Percentiles rank a stretch among this genome's conserved stretches.
Evolutionary conservation across 73 alveolate species (phyloP).

Genomic region (Paramecium sonneborni): DNA sequence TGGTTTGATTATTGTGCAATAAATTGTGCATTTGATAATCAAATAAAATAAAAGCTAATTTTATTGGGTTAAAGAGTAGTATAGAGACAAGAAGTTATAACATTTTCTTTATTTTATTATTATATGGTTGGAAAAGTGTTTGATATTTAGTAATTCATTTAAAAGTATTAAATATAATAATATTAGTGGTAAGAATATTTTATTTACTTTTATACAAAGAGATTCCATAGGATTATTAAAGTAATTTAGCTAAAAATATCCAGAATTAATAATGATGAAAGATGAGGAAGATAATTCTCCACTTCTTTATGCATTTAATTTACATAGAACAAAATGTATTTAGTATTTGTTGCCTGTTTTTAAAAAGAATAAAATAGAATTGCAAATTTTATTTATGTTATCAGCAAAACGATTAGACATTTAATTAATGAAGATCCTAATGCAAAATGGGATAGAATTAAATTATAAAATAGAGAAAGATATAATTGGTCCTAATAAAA

Average conservation of each 20-base stretch:
- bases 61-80: not conserved
- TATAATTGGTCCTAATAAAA: not conserved
- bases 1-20: constrained; percentile 30
- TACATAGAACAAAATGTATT: not conserved
- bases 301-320: constrained; percentile 18
- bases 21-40: not conserved
- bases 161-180: not conserved
- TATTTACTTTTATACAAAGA: not conserved
- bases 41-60: not conserved
- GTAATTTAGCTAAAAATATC: not conserved
- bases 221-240: constrained; percentile 2
- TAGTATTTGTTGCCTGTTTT: not conserved
- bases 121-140: not conserved
- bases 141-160: not conserved
- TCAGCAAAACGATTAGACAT: not conserved
- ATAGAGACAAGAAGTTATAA: constrained; percentile 4
- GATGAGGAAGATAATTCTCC: not conserved
- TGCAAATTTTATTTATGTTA: not conserved
- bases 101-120: constrained; percentile 31
- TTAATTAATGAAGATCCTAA: not conserved
- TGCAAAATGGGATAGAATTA: not conserved
- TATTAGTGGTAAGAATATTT: not conserved
- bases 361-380: not conserved
- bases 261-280: not conserved
- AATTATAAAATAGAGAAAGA: not conserved